A percentile compares a stretch with the other conserved stretches of the same genome.
Evolutionary conservation across 495 filamentous ascomycete species (phyloP).

Genomic region (Penicillium antarcticum): DNA sequence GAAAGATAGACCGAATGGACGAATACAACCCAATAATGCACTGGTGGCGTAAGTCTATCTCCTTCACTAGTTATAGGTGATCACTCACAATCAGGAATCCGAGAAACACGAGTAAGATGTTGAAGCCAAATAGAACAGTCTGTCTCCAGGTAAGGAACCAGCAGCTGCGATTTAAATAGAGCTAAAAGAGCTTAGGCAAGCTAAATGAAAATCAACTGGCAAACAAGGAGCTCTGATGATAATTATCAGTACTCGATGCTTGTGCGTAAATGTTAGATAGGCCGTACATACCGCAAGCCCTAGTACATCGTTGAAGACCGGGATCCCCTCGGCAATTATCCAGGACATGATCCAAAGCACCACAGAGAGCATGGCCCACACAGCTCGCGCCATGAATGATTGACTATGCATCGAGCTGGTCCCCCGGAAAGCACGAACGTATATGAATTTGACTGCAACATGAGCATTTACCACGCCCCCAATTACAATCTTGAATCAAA

Average conservation of each 20-base stretch:
- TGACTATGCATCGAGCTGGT: constrained; percentile 46
- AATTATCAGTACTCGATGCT: background rate
- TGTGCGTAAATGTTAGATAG: background rate
- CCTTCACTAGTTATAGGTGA: background rate
- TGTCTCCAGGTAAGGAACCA: constrained; percentile 17
- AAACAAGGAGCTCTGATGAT: constrained; percentile 22
- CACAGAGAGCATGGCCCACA: constrained; percentile 52
- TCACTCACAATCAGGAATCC: constrained; percentile 28
- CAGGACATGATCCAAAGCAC: constrained; percentile 57
- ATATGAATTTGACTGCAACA: constrained; percentile 55
- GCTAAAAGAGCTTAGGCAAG: constrained; percentile 31
- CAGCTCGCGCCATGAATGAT: constrained; percentile 32
- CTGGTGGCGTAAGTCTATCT: background rate
- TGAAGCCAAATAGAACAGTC: constrained; percentile 23
- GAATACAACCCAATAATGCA: constrained; percentile 31
- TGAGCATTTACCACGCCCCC: constrained; percentile 62
- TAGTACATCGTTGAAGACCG: constrained; percentile 61
- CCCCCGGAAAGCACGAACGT: constrained; percentile 50
- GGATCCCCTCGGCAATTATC: constrained; percentile 63
- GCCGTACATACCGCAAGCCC: constrained; percentile 29
- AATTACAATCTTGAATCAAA: constrained; percentile 43
- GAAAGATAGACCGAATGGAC: constrained; percentile 27
- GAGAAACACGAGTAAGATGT: constrained; percentile 18
- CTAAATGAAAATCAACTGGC: constrained; percentile 29
- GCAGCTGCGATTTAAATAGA: constrained; percentile 25